phyloP scores from a whole-genome alignment of 2,329 filamentous ascomycete genomes.

The Metarhizium robertsii region DNA sequence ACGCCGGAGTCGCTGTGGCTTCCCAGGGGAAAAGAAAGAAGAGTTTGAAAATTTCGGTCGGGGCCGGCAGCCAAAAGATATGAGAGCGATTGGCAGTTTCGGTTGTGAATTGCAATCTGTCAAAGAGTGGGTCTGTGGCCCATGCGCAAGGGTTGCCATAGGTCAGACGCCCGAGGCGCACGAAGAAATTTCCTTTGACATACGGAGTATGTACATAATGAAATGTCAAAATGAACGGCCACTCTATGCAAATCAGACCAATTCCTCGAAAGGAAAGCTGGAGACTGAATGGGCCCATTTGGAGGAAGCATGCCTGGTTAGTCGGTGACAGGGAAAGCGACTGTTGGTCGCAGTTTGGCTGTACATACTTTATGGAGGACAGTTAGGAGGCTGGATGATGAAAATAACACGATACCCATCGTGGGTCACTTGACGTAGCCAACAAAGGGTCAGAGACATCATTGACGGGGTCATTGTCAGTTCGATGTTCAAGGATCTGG shows the following conservation, averaged over 20 bases:
- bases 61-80: neutral
- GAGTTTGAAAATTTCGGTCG: neutral
- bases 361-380: too few species aligned
- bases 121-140: conserved; percentile 1
- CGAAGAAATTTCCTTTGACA: neutral
- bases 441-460: neutral
- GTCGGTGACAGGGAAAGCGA: too few species aligned
- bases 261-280: too few species aligned
- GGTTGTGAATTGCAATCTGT: conserved; percentile 1
- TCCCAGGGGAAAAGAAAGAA: neutral
- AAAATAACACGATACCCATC: neutral
- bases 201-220: too few species aligned
- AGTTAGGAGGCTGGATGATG: neutral
- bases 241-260: too few species aligned
- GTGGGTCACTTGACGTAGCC: neutral
- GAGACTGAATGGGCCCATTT: too few species aligned
- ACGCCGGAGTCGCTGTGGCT: neutral
- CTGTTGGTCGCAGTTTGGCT: too few species aligned
- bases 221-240: too few species aligned
- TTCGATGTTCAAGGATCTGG: neutral
- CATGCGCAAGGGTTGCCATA: neutral
- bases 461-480: neutral
- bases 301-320: too few species aligned
- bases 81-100: neutral
- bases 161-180: neutral